These are phyloP conservation scores for Sicyos edulis DNA, from an alignment of 306 rosid genomes.

Conservation along the genomic window DNA sequence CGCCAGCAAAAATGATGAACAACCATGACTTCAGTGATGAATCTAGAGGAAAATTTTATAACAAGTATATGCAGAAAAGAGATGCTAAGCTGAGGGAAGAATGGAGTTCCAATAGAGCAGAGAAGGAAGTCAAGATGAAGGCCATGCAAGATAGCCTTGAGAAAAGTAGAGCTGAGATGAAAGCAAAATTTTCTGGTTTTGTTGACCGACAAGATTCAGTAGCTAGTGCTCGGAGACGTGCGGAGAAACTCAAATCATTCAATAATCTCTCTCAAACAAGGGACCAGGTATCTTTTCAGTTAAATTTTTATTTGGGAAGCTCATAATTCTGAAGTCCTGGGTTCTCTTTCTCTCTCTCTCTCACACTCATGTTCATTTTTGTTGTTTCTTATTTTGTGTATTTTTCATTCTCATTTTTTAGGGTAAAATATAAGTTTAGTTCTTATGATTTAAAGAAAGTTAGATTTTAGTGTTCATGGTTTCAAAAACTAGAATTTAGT, in stretches of 20 bases:
- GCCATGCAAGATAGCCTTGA: slow-evolving; percentile 94
- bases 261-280: slow-evolving; percentile 47
- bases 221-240: slow-evolving; percentile 46
- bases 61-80: slow-evolving; percentile 84
- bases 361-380: not conserved
- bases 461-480: too few species aligned
- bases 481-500: too few species aligned
- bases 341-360: not conserved
- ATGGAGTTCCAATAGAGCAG: slow-evolving; percentile 74
- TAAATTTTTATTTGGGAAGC: slow-evolving; percentile 12
- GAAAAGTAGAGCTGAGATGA: slow-evolving; percentile 72
- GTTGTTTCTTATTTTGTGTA: not conserved
- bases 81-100: slow-evolving; percentile 85
- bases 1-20: slow-evolving; percentile 31
- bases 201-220: slow-evolving; percentile 45
- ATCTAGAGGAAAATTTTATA: slow-evolving; percentile 84
- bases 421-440: too few species aligned
- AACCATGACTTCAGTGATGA: slow-evolving; percentile 55
- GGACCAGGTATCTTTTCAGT: slow-evolving; percentile 62
- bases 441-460: too few species aligned
- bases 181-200: slow-evolving; percentile 67
- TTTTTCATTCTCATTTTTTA: not conserved
- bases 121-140: slow-evolving; percentile 92
- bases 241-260: slow-evolving; percentile 68
- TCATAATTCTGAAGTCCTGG: not conserved